Percentiles rank a stretch among this genome's conserved stretches.
Evolutionary conservation across 2,329 filamentous ascomycete genomes (phyloP).

Genomic region (Hypoxylon sp.): DNA sequence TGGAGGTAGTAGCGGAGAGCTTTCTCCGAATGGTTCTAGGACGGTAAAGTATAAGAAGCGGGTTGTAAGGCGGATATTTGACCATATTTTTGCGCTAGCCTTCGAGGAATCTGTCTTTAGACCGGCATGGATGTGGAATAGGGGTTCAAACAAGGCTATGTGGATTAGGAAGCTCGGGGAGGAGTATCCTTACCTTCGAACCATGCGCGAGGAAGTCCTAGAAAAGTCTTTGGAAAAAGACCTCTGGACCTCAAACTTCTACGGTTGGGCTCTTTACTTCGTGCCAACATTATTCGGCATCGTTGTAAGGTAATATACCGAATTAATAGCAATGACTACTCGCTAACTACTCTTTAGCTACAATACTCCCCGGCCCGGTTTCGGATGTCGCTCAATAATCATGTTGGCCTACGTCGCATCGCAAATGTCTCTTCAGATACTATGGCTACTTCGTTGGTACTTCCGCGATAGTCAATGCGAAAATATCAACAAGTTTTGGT

Average conservation of each 20-base stretch:
- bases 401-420: slow-evolving; percentile 23
- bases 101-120: slow-evolving; percentile 17
- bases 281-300: slow-evolving; percentile 24
- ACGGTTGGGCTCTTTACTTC: slow-evolving; percentile 23
- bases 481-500: not conserved
- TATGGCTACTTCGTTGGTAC: slow-evolving; percentile 23
- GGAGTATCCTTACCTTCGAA: slow-evolving; percentile 14
- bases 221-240: slow-evolving; percentile 15
- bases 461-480: not conserved
- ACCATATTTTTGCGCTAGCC: slow-evolving; percentile 12
- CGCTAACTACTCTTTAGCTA: slow-evolving; percentile 18
- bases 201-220: slow-evolving; percentile 24
- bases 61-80: not conserved
- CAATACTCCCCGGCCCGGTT: slow-evolving; percentile 26
- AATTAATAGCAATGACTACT: not conserved
- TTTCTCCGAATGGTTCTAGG: not conserved
- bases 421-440: slow-evolving; percentile 23
- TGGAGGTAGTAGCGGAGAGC: not conserved
- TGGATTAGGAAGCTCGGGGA: slow-evolving; percentile 27
- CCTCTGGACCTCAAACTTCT: slow-evolving; percentile 19
- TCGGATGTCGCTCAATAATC: slow-evolving; percentile 29
- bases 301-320: slow-evolving; percentile 26
- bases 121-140: slow-evolving; percentile 37
- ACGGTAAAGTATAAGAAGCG: not conserved
- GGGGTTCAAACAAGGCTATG: slow-evolving; percentile 25